These are phyloP conservation scores for Globisporangium rhizosaccharum DNA, from an alignment of 352 stramenopile species.

Conservation along the genomic window DNA sequence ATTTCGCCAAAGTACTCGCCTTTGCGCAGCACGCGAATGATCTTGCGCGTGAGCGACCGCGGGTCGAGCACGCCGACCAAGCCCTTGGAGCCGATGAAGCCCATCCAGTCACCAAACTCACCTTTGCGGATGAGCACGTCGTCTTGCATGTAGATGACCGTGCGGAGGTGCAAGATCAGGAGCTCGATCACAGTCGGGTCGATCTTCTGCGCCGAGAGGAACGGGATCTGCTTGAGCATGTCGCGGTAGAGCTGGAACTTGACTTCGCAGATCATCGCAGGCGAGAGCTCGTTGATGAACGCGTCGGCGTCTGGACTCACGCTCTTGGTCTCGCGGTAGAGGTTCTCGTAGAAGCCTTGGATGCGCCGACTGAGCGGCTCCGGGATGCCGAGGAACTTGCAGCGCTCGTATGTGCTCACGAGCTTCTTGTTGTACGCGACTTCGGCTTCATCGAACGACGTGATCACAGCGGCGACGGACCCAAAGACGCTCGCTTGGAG, in stretches of 20 bases:
- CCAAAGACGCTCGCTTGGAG: slow-evolving; percentile 68
- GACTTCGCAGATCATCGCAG: slow-evolving; percentile 63
- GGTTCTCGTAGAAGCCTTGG: slow-evolving; percentile 60
- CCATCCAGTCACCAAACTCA: slow-evolving; percentile 82
- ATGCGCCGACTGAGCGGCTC: slow-evolving; percentile 46
- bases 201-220: slow-evolving; percentile 60
- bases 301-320: slow-evolving; percentile 55
- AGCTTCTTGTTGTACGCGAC: slow-evolving; percentile 68
- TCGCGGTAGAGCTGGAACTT: slow-evolving; percentile 77
- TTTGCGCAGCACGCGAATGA: slow-evolving; percentile 61
- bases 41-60: slow-evolving; percentile 29
- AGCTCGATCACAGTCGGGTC: slow-evolving; percentile 70
- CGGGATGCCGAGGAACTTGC: slow-evolving; percentile 58
- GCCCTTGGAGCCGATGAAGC: slow-evolving; percentile 71
- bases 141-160: slow-evolving; percentile 78
- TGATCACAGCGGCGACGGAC: slow-evolving; percentile 55
- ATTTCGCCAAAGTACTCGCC: slow-evolving; percentile 80
- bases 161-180: slow-evolving; percentile 65
- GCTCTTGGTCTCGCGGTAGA: slow-evolving; percentile 65
- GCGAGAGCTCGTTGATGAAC: slow-evolving; percentile 74
- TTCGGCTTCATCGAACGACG: slow-evolving; percentile 64
- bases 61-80: slow-evolving; percentile 64
- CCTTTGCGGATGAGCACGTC: slow-evolving; percentile 75
- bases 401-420: slow-evolving; percentile 56
- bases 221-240: slow-evolving; percentile 77